These are phyloP conservation scores for Syzygium malaccense DNA, from an alignment of 441 rosid genomes.

Conservation along the genomic window DNA sequence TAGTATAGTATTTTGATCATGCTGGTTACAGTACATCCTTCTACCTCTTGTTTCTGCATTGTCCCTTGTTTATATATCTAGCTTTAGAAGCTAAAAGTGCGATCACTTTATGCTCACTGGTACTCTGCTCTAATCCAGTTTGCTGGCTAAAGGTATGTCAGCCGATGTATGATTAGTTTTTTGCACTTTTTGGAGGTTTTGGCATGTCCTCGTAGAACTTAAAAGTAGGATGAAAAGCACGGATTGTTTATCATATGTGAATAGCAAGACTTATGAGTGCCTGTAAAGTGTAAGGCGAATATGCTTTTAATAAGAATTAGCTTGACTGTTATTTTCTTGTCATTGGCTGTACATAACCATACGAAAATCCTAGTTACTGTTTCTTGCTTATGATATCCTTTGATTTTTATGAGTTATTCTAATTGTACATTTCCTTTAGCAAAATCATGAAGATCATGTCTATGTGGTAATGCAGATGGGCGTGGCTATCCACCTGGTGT, in stretches of 20 bases:
- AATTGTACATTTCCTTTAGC: background rate
- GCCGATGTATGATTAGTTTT: background rate
- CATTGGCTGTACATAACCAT: background rate
- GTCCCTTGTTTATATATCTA: background rate
- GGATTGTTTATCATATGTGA: background rate
- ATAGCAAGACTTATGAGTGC: background rate
- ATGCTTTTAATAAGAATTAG: background rate
- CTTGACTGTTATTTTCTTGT: background rate
- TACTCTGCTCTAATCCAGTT: background rate
- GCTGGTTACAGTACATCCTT: background rate
- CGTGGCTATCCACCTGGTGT: constrained; percentile 66
- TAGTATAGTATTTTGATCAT: constrained; percentile 14
- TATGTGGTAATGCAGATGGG: constrained; percentile 52
- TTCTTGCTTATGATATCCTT: background rate
- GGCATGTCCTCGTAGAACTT: background rate
- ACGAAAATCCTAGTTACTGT: background rate
- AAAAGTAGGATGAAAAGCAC: background rate
- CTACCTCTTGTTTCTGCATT: background rate
- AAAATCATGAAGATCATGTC: background rate
- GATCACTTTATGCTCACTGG: background rate
- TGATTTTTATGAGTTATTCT: background rate
- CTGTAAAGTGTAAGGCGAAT: background rate
- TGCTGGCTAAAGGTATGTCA: background rate
- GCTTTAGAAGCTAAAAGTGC: background rate
- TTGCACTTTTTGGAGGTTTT: background rate